phyloP scores from a whole-genome alignment of 2,329 filamentous ascomycete species.

The Trichoderma breve region DNA sequence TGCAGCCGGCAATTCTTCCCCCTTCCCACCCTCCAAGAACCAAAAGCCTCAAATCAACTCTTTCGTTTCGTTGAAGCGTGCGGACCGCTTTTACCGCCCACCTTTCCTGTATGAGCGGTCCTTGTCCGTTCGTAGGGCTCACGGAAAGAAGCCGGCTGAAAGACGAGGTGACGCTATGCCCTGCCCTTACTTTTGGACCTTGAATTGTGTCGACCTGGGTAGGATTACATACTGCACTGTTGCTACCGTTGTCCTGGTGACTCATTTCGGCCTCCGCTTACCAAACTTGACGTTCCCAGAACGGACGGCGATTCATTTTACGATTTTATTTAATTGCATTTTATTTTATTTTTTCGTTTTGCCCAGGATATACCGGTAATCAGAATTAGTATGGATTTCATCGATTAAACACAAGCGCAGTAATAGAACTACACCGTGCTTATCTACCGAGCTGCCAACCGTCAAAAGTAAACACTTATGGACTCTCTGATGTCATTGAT shows the following conservation, averaged over 20 bases:
- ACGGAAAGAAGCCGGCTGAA: neutral
- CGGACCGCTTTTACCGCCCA: constrained; percentile 1
- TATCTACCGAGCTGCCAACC: neutral
- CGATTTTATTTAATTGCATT: neutral
- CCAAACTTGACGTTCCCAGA: neutral
- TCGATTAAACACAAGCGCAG: neutral
- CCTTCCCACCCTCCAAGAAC: neutral
- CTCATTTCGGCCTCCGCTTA: neutral
- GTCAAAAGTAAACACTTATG: too few relatives aligned
- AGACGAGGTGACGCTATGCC: neutral
- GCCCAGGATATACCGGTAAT: neutral
- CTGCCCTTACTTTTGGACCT: neutral
- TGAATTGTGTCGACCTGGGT: neutral
- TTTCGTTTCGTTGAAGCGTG: neutral
- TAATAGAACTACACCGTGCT: neutral
- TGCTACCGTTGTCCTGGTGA: neutral
- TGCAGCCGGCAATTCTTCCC: constrained; percentile 4
- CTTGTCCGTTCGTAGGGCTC: neutral
- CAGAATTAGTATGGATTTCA: neutral
- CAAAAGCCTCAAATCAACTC: neutral
- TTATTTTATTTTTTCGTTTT: too few relatives aligned
- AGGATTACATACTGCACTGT: neutral
- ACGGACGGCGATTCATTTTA: neutral
- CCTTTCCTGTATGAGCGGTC: neutral
- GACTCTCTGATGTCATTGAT: constrained; percentile 7